phyloP scores from a whole-genome alignment of 495 filamentous ascomycete genomes.

The Penicillium herquei region DNA sequence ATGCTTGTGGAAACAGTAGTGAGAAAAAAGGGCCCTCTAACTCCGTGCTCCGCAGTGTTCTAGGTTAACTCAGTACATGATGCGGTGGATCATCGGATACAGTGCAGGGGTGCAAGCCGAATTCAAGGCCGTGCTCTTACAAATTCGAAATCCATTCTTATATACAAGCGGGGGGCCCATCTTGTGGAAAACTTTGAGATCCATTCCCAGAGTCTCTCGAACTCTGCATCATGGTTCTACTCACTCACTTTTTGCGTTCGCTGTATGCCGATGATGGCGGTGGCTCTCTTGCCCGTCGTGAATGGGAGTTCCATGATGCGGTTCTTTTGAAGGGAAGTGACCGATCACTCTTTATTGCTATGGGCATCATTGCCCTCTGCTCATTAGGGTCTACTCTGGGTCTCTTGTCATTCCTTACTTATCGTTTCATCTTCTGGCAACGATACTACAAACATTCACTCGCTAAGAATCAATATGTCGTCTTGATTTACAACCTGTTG shows the following conservation, averaged over 20 bases:
- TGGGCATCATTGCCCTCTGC: slow-evolving; percentile 53
- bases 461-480: slow-evolving; percentile 63
- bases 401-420: slow-evolving; percentile 55
- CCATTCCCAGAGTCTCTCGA: not conserved
- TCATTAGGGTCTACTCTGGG: slow-evolving; percentile 55
- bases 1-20: not conserved
- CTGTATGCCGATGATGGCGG: slow-evolving; percentile 8
- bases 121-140: not conserved
- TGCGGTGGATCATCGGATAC: slow-evolving; percentile 3
- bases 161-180: not conserved
- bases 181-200: not conserved
- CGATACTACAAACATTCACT: slow-evolving; percentile 42
- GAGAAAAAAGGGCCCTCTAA: too few relatives aligned
- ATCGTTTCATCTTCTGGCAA: slow-evolving; percentile 57
- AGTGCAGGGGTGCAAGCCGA: not conserved
- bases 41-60: too few relatives aligned
- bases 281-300: slow-evolving; percentile 14
- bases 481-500: slow-evolving; percentile 72
- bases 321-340: slow-evolving; percentile 18
- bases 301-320: slow-evolving; percentile 22
- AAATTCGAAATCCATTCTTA: not conserved
- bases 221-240: slow-evolving; percentile 12
- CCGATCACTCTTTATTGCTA: slow-evolving; percentile 49
- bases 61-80: too few relatives aligned
- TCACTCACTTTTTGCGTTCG: slow-evolving; percentile 19